Evolutionary conservation across 768 basidiomycete genomes (phyloP).

Genomic region (Leccinum truebloodii): DNA sequence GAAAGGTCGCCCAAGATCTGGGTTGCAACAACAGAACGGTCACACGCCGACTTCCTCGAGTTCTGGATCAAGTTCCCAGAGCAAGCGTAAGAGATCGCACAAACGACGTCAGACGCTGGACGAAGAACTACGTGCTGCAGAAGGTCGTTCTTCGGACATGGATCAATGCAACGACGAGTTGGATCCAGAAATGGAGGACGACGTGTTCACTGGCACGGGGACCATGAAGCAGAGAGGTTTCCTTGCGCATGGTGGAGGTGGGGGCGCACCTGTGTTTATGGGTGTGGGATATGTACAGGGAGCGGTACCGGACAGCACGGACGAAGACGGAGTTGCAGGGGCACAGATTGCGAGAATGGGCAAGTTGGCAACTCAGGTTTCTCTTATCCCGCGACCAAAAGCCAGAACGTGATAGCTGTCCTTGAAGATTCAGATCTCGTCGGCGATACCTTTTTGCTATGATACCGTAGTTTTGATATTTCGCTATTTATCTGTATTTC

Average conservation of each 20-base stretch:
- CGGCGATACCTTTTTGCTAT: slow-evolving; percentile 11
- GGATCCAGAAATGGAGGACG: slow-evolving; percentile 43
- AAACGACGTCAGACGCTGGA: slow-evolving; percentile 60
- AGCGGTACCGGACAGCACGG: slow-evolving; percentile 35
- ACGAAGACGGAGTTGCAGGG: slow-evolving; percentile 5
- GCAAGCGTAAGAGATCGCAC: slow-evolving; percentile 20
- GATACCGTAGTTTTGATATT: background rate
- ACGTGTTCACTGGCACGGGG: slow-evolving; percentile 54
- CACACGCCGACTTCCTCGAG: slow-evolving; percentile 2
- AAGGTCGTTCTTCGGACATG: slow-evolving; percentile 33
- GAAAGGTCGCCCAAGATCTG: slow-evolving; percentile 21
- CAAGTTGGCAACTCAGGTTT: slow-evolving; percentile 20
- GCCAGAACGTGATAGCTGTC: slow-evolving; percentile 12
- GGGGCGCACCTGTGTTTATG: slow-evolving; percentile 70
- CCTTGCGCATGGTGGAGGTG: slow-evolving; percentile 73
- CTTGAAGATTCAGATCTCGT: background rate
- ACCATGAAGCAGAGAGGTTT: slow-evolving; percentile 58
- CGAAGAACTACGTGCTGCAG: slow-evolving; percentile 59
- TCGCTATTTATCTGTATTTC: slow-evolving; percentile 24
- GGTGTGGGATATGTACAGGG: slow-evolving; percentile 66
- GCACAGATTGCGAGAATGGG: background rate
- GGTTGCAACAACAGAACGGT: slow-evolving; percentile 3
- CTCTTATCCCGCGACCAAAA: slow-evolving; percentile 29
- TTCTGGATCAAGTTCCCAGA: slow-evolving; percentile 18
- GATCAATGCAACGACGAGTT: slow-evolving; percentile 41